Evolutionary conservation across 1,284 basidiomycete species (phyloP).

Genomic region (Rhodotorula sp.): DNA sequence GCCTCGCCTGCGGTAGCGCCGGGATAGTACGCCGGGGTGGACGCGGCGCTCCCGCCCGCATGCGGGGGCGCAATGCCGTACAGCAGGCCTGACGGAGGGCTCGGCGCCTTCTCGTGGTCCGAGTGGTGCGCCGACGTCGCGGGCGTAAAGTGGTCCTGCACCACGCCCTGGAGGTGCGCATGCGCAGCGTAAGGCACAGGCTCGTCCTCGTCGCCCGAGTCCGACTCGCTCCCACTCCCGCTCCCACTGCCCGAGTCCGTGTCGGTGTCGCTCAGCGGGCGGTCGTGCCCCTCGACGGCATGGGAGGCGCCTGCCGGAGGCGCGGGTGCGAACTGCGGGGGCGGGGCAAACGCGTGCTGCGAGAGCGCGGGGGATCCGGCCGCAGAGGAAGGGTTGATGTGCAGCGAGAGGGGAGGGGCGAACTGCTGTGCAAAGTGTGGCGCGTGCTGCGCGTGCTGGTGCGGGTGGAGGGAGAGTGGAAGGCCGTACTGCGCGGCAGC

Average conservation of each 20-base stretch:
- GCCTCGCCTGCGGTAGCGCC: neutral
- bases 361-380: neutral
- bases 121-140: slow-evolving; percentile 10
- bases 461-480: neutral
- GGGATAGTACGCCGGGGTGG: neutral
- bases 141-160: slow-evolving; percentile 5
- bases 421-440: too few relatives aligned
- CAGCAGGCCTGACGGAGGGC: neutral
- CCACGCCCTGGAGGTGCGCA: neutral
- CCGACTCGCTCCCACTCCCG: neutral
- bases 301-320: neutral
- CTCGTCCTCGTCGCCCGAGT: neutral
- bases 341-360: neutral
- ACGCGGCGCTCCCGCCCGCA: neutral
- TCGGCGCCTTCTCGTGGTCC: neutral
- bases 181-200: neutral
- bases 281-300: neutral
- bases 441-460: neutral
- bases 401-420: neutral
- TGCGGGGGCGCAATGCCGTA: neutral
- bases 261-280: neutral
- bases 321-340: neutral
- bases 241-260: neutral
- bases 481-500: slow-evolving; percentile 2
- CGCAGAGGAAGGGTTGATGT: neutral